Conservation (phyloP, 2,329 filamentous ascomycete species). For the Penicillium fuscoglaucum region DNA sequence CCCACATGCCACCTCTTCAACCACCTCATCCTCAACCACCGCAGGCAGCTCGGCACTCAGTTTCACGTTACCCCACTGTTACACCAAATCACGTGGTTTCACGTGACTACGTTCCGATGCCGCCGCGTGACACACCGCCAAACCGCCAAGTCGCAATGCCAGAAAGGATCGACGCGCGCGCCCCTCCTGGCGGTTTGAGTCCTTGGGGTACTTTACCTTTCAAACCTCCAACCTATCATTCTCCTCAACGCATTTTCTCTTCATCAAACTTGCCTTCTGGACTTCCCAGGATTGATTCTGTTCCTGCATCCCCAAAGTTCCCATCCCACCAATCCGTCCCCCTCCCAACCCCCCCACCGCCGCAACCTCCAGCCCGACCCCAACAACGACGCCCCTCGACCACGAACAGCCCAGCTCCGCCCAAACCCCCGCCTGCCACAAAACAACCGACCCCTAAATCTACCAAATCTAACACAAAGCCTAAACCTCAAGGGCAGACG, state of each 20-base stretch:
- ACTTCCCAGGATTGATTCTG: not conserved
- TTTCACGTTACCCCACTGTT: conserved; percentile 8
- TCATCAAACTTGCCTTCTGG: not conserved
- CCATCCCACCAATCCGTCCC: not conserved
- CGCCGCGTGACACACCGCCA: conserved; percentile 3
- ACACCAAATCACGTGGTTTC: not conserved
- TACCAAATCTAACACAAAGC: not conserved
- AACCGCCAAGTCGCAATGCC: not conserved
- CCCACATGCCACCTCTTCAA: not conserved
- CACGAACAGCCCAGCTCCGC: not conserved
- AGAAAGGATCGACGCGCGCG: conserved; percentile 2
- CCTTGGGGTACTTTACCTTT: not conserved
- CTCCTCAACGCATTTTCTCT: not conserved
- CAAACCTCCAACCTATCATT: not conserved
- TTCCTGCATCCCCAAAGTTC: not conserved
- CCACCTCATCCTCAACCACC: not conserved
- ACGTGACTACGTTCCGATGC: conserved; percentile 14
- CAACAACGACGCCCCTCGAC: not conserved
- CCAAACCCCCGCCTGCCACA: not conserved
- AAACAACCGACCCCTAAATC: not conserved
- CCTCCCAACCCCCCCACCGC: not conserved
- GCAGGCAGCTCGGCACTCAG: not conserved
- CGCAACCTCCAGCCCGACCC: not conserved
- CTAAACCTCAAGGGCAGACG: not conserved
- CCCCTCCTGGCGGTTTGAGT: not conserved